phyloP scores from a whole-genome alignment of 1,139 yeast species.

The Yamadazyma sp. region DNA sequence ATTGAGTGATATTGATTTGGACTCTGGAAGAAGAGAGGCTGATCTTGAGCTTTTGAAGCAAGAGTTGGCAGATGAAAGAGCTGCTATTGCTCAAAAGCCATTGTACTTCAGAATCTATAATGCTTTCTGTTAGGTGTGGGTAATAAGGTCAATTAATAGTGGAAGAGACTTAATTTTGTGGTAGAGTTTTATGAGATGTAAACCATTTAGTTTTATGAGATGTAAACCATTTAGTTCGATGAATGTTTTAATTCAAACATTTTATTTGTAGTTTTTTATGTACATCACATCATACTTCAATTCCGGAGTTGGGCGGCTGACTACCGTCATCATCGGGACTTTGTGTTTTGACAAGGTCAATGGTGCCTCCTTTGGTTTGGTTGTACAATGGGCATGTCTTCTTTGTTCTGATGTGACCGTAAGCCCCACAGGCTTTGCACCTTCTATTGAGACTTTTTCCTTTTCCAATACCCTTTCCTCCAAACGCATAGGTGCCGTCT shows the following conservation, averaged over 20 bases:
- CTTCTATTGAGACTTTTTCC: conserved; percentile 80
- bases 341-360: conserved; percentile 9
- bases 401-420: conserved; percentile 92
- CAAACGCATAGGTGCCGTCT: conserved; percentile 47
- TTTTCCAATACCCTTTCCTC: conserved; percentile 68
- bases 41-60: conserved; percentile 46
- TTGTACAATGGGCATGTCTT: conserved; percentile 82
- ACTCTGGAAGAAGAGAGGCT: conserved; percentile 50
- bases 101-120: conserved; percentile 33
- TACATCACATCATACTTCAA: background rate
- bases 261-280: background rate
- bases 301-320: background rate
- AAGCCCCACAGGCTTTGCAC: conserved; percentile 93
- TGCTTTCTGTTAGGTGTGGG: conserved; percentile 32
- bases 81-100: conserved; percentile 26
- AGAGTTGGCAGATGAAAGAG: conserved; percentile 45
- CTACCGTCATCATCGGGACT: conserved; percentile 4
- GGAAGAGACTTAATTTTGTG: too few species aligned
- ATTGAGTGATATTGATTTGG: conserved; percentile 46
- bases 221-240: too few species aligned
- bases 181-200: too few species aligned
- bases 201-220: too few species aligned
- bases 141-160: too few species aligned
- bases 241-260: background rate
- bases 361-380: conserved; percentile 28